phyloP scores from a whole-genome alignment of 768 basidiomycete genomes.

The Boletales sp. region DNA sequence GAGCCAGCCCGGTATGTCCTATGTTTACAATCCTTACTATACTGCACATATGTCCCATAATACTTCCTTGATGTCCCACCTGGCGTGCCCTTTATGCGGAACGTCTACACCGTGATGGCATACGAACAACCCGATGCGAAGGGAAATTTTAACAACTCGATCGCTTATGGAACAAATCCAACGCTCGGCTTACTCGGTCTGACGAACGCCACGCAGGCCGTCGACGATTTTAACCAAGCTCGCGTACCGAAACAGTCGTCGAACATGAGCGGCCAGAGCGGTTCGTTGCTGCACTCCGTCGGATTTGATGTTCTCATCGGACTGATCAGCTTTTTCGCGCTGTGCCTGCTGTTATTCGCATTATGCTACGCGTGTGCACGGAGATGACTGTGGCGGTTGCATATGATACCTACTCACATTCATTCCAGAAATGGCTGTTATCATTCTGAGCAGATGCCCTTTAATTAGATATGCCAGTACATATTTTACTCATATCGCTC shows the following conservation, averaged over 20 bases:
- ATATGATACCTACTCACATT: too few species aligned
- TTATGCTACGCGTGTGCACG: conserved; percentile 49
- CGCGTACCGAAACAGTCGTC: conserved; percentile 65
- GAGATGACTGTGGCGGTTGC: conserved; percentile 31
- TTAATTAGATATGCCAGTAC: too few species aligned
- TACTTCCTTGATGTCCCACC: too few species aligned
- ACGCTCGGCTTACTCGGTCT: conserved; percentile 60
- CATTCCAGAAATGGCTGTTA: too few species aligned
- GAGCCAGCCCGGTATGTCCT: too few species aligned
- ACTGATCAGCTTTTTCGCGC: conserved; percentile 53
- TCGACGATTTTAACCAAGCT: conserved; percentile 67
- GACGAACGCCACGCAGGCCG: conserved; percentile 57
- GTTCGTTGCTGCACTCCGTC: conserved; percentile 44
- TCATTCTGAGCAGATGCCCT: too few species aligned
- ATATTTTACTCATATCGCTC: too few species aligned
- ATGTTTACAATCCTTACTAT: too few species aligned
- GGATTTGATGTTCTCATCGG: conserved; percentile 64
- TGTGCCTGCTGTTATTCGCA: conserved; percentile 53
- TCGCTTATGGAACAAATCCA: conserved; percentile 29
- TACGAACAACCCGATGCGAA: conserved; percentile 46
- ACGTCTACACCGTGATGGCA: conserved; percentile 74
- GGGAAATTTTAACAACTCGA: conserved; percentile 41
- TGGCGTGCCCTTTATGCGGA: conserved; percentile 78
- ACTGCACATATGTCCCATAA: too few species aligned
- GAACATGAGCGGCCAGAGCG: conserved; percentile 10